Conservation (phyloP, 192 early-diverging fungal species). For the Thoreauomyces humboldtii region DNA sequence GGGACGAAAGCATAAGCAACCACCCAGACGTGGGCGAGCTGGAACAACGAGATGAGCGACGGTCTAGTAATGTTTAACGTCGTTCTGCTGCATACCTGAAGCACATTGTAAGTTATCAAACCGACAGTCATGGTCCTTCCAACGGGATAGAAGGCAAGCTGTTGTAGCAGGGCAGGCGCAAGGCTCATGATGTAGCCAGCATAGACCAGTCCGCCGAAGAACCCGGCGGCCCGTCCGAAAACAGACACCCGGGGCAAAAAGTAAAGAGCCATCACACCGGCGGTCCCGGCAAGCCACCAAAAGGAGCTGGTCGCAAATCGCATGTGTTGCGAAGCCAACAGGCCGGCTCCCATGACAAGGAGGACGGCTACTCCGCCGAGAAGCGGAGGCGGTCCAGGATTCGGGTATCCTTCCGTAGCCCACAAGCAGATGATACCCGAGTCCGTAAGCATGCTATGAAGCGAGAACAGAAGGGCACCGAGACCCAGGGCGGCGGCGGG, state of each 20-base stretch:
- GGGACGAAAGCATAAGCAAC: slow-evolving; percentile 28
- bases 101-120: neutral
- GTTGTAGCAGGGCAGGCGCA: slow-evolving; percentile 11
- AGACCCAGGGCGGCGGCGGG: neutral
- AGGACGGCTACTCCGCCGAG: slow-evolving; percentile 12
- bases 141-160: slow-evolving; percentile 2
- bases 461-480: slow-evolving; percentile 5
- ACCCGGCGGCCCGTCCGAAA: slow-evolving; percentile 2
- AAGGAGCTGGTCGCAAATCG: neutral
- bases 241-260: neutral
- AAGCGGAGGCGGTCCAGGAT: slow-evolving; percentile 11
- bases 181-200: slow-evolving; percentile 3
- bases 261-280: slow-evolving; percentile 21
- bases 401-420: slow-evolving; percentile 18
- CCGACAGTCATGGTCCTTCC: slow-evolving; percentile 12
- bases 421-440: slow-evolving; percentile 19
- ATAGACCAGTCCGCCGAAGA: slow-evolving; percentile 13
- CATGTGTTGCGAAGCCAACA: neutral
- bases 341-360: slow-evolving; percentile 9
- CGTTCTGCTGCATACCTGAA: slow-evolving; percentile 4
- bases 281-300: slow-evolving; percentile 13
- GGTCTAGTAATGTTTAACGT: neutral
- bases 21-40: slow-evolving; percentile 21
- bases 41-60: too few relatives aligned
- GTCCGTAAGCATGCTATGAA: slow-evolving; percentile 22